These are phyloP conservation scores for Helianthus tuberosus DNA, from an alignment of 129 eudicot species.

Conservation along the genomic window DNA sequence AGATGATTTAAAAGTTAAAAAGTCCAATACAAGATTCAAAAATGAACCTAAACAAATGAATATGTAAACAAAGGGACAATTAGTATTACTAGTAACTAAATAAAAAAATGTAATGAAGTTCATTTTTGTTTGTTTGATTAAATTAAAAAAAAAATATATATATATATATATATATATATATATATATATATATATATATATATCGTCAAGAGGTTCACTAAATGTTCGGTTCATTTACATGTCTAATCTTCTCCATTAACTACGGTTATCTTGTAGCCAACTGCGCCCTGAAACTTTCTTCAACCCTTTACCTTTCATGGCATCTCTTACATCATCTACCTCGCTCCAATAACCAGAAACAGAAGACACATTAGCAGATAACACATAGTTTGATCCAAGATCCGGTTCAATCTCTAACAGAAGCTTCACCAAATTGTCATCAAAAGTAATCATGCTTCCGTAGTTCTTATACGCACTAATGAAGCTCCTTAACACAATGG, in stretches of 20 bases:
- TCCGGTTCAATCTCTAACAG: conserved; percentile 24
- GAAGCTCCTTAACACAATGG: conserved; percentile 22
- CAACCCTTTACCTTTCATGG: conserved; percentile 23
- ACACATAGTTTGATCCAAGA: conserved; percentile 29
- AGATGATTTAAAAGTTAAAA: no score
- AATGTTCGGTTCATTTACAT: no score
- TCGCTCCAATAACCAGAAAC: conserved; percentile 26
- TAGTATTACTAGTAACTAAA: no score
- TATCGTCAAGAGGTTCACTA: no score
- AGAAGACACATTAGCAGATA: conserved; percentile 14
- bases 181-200: no score
- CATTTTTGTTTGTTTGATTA: no score
- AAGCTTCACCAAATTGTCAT: conserved; percentile 28
- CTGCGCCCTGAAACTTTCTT: conserved; percentile 30
- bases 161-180: no score
- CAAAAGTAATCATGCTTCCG: conserved; percentile 16
- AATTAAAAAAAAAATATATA: no score
- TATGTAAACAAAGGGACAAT: no score
- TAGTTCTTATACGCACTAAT: conserved; percentile 28
- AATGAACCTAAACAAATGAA: no score
- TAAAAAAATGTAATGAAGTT: no score
- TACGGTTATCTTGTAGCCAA: conserved; percentile 25
- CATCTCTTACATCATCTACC: conserved; percentile 23
- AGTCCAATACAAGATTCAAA: neutral
- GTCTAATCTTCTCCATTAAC: neutral